These are phyloP conservation scores for Aspergillus olivimuriae DNA, from an alignment of 495 filamentous ascomycete genomes.

Conservation along the genomic window DNA sequence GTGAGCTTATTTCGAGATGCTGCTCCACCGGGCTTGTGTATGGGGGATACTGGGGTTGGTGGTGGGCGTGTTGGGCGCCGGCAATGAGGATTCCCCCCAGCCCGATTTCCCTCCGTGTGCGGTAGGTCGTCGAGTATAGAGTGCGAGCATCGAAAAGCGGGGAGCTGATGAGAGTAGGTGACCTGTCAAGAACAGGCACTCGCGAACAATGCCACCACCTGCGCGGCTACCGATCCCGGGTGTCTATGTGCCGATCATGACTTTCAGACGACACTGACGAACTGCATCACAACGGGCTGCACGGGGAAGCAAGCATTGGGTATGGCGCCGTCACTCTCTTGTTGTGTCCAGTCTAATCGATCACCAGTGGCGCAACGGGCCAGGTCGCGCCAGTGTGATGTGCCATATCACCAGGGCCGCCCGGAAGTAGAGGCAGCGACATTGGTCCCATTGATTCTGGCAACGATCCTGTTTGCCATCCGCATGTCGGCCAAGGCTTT, in stretches of 20 bases:
- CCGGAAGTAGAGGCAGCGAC: slow-evolving; percentile 7
- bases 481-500: slow-evolving; percentile 22
- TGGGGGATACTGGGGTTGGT: background rate
- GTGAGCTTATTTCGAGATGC: background rate
- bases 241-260: slow-evolving; percentile 8
- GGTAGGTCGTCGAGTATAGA: slow-evolving; percentile 1
- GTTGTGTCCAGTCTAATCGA: background rate
- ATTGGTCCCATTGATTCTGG: slow-evolving; percentile 18
- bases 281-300: slow-evolving; percentile 12
- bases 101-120: slow-evolving; percentile 3
- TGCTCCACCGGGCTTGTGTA: background rate
- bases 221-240: background rate
- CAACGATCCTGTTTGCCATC: slow-evolving; percentile 18
- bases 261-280: slow-evolving; percentile 6
- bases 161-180: background rate
- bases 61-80: background rate
- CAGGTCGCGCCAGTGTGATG: slow-evolving; percentile 15
- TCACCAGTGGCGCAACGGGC: slow-evolving; percentile 15
- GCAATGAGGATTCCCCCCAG: background rate
- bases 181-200: slow-evolving; percentile 3
- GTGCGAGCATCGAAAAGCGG: background rate
- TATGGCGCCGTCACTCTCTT: slow-evolving; percentile 12
- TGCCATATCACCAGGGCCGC: slow-evolving; percentile 11
- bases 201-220: background rate
- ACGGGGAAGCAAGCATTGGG: slow-evolving; percentile 15